Base-by-base conservation (phyloP, 2,329 filamentous ascomycete genomes). In the Berkeleyomyces basicola region DNA sequence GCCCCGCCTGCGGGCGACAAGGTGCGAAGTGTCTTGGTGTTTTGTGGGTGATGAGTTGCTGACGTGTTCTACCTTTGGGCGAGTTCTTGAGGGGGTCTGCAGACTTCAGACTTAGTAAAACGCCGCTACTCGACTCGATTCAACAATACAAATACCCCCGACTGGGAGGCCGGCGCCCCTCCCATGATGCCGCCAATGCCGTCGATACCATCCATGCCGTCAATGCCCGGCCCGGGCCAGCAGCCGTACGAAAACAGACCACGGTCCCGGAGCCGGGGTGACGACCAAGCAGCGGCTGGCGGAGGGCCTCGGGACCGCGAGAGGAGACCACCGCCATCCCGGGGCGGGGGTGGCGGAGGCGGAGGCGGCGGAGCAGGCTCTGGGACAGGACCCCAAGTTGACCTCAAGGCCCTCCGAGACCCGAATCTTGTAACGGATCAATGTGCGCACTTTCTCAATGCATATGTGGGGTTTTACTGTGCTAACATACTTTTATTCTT, bases 91-190 rank as follows among this genome's bases (percentile, higher is more conserved):
- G n/a, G 31, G 67, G 68, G 72, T 61, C 33, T 49, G 3, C 72
- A 84, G 82, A 85, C 83, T 0, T 82, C 82, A 33, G 92, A 99
- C 72, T 78, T 97, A 61, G 91, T 99, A 64, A 97, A 97, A 76
- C 82, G 90, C 68, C 81, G 93, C 68, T 99, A 97, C 74, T 97
- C 93, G 46, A 91, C 91, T 49, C 85, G 92, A 65, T 95, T 96
- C 73, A 92, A 90, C 69, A 84, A 88, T 67, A 73, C 86, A 0
- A 87, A 87, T 1, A 76, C 58, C 3, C 58, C 82, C 65, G 84
- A 88, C 68, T 87, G 84, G 70, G 82, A 86, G 68, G 77, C 80
- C 67, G 83, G 81, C 63, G 82, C 82, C n/a, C 82, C 90, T 16
- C 82, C 88, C 36, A 57, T 57, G 44, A 64, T 64, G 63, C 60